Evolutionary conservation across 2,329 filamentous ascomycete genomes (phyloP), one percentile per base, ranked within the genome.

Genomic region (Neoarthrinium moseri): DNA sequence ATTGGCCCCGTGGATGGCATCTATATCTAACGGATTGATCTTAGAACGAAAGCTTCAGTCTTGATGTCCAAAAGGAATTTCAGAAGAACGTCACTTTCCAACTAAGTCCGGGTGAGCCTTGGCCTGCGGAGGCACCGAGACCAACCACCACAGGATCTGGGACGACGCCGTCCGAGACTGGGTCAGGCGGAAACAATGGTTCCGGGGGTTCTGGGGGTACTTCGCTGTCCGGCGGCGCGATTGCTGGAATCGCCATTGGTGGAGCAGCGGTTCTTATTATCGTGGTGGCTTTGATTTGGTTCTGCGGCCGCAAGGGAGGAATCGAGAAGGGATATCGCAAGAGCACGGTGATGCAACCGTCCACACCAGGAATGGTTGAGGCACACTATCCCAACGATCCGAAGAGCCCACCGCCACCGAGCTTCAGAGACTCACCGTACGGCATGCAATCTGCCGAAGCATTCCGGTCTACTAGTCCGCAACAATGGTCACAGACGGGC

Each of bases 241-340:
- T 85, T 22, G 80, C 78, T 1, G 83, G 81, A 4, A 82, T 86
- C 23, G 71, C 69, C 1, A 68, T 86, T 27, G 80, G 80, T 20
- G 63, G 60, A 1, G 65, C 73, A 1, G 75, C 71, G 2, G 64
- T 74, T 2, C 43, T 78, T 4, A 49, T 71, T 15, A 51, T 74
- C 1, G 72, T 68, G 8, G 66, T 72, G 7, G 66, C 60, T 0
- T 56, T 82, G 5, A 54, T 81, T 41, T 77, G 75, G 42, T 54
- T 77, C 35, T 76, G 70, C 43, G 72, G 74, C 13, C 63, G 72
- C 37, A 62, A 63, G 7, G 64, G 68, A 20, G 68, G 67, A 3
- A 57, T 66, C 35, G 58, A 68, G 23, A 64, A 62, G 37, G 61
- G 65, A 2, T 70, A 69, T 46, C 58, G 59, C 38, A 58, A 52